Conservation (phyloP, 2,329 filamentous ascomycete species). For the Diaporthe destruens region DNA sequence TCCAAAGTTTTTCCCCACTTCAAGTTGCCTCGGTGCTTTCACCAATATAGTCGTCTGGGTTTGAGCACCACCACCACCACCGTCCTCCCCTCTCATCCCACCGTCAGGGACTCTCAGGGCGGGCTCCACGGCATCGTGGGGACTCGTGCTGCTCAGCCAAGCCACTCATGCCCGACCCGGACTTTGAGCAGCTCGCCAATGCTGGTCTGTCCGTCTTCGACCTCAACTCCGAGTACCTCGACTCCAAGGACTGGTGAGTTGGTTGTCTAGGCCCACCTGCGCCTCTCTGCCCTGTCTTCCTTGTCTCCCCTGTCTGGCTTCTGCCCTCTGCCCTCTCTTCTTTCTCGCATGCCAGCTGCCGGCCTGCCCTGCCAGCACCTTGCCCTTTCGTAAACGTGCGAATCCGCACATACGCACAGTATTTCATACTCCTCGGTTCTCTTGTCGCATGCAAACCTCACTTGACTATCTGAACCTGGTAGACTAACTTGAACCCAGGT, state of each 20-base stretch:
- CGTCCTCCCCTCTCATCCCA: not conserved
- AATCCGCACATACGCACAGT: not conserved
- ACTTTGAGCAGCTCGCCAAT: conserved; percentile 32
- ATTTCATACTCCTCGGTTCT: not conserved
- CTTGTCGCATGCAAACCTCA: too few species aligned
- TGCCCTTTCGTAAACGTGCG: not conserved
- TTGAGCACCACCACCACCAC: too few species aligned
- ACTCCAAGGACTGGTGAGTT: conserved; percentile 24
- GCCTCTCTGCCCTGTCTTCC: too few species aligned
- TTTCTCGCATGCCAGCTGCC: too few species aligned
- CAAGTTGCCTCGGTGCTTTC: too few species aligned
- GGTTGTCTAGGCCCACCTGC: not conserved
- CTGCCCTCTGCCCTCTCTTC: too few species aligned
- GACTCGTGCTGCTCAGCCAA: not conserved
- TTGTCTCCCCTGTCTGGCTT: too few species aligned
- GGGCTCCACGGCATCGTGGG: conserved; percentile 17
- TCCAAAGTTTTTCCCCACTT: too few species aligned
- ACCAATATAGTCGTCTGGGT: too few species aligned
- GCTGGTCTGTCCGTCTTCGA: conserved; percentile 34
- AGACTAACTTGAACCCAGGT: not conserved
- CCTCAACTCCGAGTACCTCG: conserved; percentile 32
- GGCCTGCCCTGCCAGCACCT: too few species aligned
- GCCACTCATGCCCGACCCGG: conserved; percentile 21
- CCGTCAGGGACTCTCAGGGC: not conserved
- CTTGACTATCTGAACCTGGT: not conserved